Base-by-base conservation (phyloP, 345 rosid genomes). In the Moricandia moricandioides region DNA sequence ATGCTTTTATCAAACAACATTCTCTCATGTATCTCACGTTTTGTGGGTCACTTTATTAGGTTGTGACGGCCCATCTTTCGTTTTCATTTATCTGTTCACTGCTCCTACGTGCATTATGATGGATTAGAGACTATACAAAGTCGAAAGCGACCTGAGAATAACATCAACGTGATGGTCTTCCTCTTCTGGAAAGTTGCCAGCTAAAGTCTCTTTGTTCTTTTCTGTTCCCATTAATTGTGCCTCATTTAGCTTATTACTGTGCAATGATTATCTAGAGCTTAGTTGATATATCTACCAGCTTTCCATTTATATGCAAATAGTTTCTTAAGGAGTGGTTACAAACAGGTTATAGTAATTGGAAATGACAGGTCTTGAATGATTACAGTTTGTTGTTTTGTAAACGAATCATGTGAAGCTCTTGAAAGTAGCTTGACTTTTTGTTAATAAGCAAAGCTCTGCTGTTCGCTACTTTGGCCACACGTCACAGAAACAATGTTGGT, bases 111-210 rank as follows among this genome's bases (percentile, higher is more conserved):
- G 81, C 60, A 78, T 68, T 71, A 71, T 62, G 27, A 66, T 72
- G 43, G 65, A 67, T 6, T 65, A 39, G 65, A 55, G 75, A 62
- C 70, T 63, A 59, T 59, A 62, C 74, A 71, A 71, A 47, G 70
- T 67, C 30, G 81, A 78, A 72, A 78, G 70, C 31, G 78, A 73
- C 78, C 65, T 78, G 45, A 78, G 74, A 73, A 78, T 78, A 55
- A 72, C 78, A 62, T 61, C 70, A 72, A 78, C 70, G 70, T 67
- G 56, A 78, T 62, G 78, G 62, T 62, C 74, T 73, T 72, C 74
- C 66, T 67, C 81, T 72, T 67, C 73, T 67, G 65, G 78, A 67
- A 61, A 72, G 74, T 55, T 78, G 74, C 78, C 81, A 78, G 78
- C 82, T 78, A 66, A 17, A 77, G 11, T 18, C 64, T 69, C 66